These are phyloP conservation scores for Coprinopsis sp. DNA, from an alignment of 768 basidiomycete species.

Conservation along the genomic window DNA sequence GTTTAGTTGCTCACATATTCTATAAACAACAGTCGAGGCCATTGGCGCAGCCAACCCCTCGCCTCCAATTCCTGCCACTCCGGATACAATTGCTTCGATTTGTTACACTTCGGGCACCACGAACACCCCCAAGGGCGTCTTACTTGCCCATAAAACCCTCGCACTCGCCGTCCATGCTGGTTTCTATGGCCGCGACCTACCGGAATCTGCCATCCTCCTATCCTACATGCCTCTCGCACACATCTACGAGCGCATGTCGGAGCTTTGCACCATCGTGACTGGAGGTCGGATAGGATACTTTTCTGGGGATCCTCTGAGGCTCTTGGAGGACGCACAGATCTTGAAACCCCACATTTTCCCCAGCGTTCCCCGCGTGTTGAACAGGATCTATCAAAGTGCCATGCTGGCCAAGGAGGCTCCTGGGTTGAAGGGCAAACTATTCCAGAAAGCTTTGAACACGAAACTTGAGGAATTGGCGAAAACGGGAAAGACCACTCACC, in stretches of 20 bases:
- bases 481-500: slow-evolving; percentile 69
- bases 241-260: slow-evolving; percentile 73
- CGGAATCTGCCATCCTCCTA: slow-evolving; percentile 39
- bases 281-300: slow-evolving; percentile 78
- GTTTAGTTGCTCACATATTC: neutral
- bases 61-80: slow-evolving; percentile 53
- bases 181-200: slow-evolving; percentile 45
- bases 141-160: slow-evolving; percentile 68
- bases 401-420: slow-evolving; percentile 65
- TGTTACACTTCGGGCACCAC: slow-evolving; percentile 96
- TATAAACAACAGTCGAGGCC: slow-evolving; percentile 53
- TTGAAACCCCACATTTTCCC: slow-evolving; percentile 80
- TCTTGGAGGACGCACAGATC: slow-evolving; percentile 83
- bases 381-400: slow-evolving; percentile 76
- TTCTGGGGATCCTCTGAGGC: slow-evolving; percentile 76
- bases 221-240: slow-evolving; percentile 87
- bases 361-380: slow-evolving; percentile 78
- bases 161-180: slow-evolving; percentile 53
- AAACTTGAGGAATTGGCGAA: slow-evolving; percentile 66
- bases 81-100: slow-evolving; percentile 69
- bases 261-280: slow-evolving; percentile 48
- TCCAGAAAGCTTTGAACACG: slow-evolving; percentile 67
- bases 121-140: slow-evolving; percentile 75
- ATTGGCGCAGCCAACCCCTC: slow-evolving; percentile 59
- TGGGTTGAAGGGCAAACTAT: slow-evolving; percentile 74